Evolutionary conservation across 2,329 filamentous ascomycete genomes (phyloP), one percentile per base, ranked within the genome.

Genomic region (Fusarium coicis): DNA sequence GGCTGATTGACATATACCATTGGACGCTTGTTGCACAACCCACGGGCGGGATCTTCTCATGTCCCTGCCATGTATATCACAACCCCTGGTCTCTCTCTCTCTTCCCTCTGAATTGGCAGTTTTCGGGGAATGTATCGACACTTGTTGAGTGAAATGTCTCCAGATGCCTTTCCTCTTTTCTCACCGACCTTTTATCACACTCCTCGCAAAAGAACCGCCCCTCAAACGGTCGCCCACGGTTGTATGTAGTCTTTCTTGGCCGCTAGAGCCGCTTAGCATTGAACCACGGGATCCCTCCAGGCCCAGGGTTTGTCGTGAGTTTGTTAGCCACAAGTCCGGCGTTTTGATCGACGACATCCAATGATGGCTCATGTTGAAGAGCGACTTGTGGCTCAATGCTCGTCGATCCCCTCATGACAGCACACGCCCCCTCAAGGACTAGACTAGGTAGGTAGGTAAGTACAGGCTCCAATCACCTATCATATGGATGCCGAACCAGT

Each of bases 331-430:
- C 54, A 47, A 52, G 55, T 57, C 53, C 43, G 26, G 55, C 46
- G 47, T 37, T 54, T 65, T 39, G 47, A 55, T 62, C 28, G 62
- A 63, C n/a, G 43, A 40, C 56, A 59, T 23, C 71, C 65, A 76
- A 68, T 64, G 57, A 68, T 60, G 60, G 61, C 23, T 55, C 66
- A 46, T 42, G 66, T 74, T 75, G 67, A 50, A 64, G 55, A 75
- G 72, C 70, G 72, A 78, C 76, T 76, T 79, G 72, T 78, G 74
- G 77, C 76, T 77, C 76, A 63, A 66, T 53, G 65, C 60, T 70
- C 63, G 73, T 60, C 74, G 72, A 78, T 78, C 72, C 68, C 68
- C 57, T 69, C 66, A 62, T 42, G 43, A 62, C 53, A 63, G 21
- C 60, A 65, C 76, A 74, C 76, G 36, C 76, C 74, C 76, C 50